Conservation (phyloP, 176 grass and related monocot species). For the Tillandsia leiboldiana region DNA sequence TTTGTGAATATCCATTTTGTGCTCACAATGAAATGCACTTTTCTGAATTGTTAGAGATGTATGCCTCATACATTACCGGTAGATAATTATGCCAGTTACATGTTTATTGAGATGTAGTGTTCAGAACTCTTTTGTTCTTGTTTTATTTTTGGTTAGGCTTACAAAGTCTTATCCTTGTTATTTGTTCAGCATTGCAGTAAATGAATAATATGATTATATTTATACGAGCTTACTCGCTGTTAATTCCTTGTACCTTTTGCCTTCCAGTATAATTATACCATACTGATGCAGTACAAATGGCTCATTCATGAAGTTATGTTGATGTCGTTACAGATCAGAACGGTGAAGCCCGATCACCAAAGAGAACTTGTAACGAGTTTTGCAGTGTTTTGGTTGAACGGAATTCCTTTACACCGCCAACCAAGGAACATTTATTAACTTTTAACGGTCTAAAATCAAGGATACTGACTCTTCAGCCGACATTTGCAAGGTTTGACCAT, state of each 20-base stretch:
- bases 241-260: background rate
- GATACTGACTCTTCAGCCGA: constrained; percentile 62
- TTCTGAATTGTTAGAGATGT: too few species aligned
- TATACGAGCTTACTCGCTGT: background rate
- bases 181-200: too few species aligned
- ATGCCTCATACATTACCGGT: too few species aligned
- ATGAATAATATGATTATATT: too few species aligned
- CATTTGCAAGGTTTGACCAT: constrained; percentile 70
- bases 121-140: too few species aligned
- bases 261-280: constrained; percentile 1
- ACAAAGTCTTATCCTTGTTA: too few species aligned
- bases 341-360: constrained; percentile 41
- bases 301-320: constrained; percentile 2
- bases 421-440: constrained; percentile 40
- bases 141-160: too few species aligned
- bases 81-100: too few species aligned
- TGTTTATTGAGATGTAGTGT: too few species aligned
- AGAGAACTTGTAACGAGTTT: constrained; percentile 51
- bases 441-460: constrained; percentile 48
- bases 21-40: too few species aligned
- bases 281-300: background rate
- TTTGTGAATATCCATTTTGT: background rate
- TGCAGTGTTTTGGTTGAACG: constrained; percentile 37
- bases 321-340: constrained; percentile 34
- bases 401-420: constrained; percentile 58